These are phyloP conservation scores for Sechiopsis laciniata DNA, from an alignment of 306 rosid species.

Conservation along the genomic window DNA sequence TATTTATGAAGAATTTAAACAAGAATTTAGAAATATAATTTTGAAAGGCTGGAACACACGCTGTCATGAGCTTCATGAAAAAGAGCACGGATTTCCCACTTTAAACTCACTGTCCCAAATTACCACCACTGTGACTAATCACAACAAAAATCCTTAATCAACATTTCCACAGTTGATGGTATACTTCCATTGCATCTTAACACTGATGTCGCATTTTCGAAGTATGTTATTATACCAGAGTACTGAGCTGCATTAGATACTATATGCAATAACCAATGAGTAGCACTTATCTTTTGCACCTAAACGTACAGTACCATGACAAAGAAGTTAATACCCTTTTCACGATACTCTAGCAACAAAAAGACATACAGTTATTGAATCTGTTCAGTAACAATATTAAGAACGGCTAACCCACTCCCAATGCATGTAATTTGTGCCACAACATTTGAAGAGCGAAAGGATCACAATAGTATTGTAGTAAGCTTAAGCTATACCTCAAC, in stretches of 20 bases:
- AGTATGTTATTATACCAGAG: neutral
- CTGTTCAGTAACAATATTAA: no score
- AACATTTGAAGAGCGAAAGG: slow-evolving; percentile 4
- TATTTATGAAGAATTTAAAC: neutral
- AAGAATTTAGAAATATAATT: neutral
- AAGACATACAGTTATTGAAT: neutral
- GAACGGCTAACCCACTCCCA: slow-evolving; percentile 14
- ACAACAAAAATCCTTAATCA: slow-evolving; percentile 3
- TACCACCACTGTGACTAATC: neutral
- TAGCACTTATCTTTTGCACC: neutral
- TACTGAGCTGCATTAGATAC: neutral
- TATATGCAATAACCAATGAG: slow-evolving; percentile 2
- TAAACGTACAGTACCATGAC: neutral
- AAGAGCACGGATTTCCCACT: neutral
- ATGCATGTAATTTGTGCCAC: slow-evolving; percentile 3
- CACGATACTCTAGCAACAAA: neutral
- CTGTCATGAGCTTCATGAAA: neutral
- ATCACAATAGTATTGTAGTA: neutral
- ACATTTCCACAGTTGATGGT: no score
- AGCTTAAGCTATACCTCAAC: slow-evolving; percentile 59
- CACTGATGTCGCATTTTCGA: neutral
- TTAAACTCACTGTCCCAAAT: neutral
- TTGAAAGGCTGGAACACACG: neutral
- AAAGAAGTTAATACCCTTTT: neutral
- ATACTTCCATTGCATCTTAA: neutral